Percentiles rank a stretch among this genome's conserved stretches.
These are phyloP conservation scores for Penicillium sp. DNA, from an alignment of 2,329 filamentous ascomycete genomes.

Conservation along the genomic window DNA sequence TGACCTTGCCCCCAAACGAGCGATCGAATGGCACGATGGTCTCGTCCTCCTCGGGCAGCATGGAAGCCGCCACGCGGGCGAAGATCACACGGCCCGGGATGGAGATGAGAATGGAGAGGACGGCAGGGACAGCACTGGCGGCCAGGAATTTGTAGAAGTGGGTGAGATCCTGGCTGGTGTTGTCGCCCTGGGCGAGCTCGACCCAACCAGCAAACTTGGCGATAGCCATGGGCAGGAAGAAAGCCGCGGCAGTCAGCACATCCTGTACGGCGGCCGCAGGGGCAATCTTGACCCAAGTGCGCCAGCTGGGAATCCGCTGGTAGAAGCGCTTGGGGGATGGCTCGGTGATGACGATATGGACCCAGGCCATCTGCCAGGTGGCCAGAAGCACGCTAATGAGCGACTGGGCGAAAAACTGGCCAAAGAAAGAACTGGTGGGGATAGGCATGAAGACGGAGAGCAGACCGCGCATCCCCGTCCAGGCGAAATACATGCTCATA, in stretches of 20 bases:
- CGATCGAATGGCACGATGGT: slow-evolving; percentile 88
- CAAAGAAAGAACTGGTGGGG: slow-evolving; percentile 35
- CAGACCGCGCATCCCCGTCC: slow-evolving; percentile 46
- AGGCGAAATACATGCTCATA: slow-evolving; percentile 48
- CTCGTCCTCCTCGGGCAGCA: slow-evolving; percentile 74
- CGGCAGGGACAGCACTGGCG: slow-evolving; percentile 39
- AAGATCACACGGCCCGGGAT: slow-evolving; percentile 73
- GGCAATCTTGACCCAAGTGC: slow-evolving; percentile 62
- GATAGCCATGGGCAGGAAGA: slow-evolving; percentile 38
- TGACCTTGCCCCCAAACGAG: slow-evolving; percentile 69
- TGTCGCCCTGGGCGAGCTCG: slow-evolving; percentile 33
- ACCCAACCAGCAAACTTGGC: slow-evolving; percentile 45
- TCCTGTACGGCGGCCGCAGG: slow-evolving; percentile 61
- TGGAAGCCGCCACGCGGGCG: slow-evolving; percentile 76
- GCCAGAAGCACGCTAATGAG: slow-evolving; percentile 57
- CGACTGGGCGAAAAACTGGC: slow-evolving; percentile 48
- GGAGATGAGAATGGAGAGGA: slow-evolving; percentile 57
- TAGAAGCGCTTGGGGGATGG: slow-evolving; percentile 60
- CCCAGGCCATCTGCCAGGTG: slow-evolving; percentile 70
- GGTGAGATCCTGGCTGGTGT: not conserved
- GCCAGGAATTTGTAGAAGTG: slow-evolving; percentile 33
- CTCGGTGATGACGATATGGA: slow-evolving; percentile 74
- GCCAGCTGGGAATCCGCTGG: slow-evolving; percentile 62
- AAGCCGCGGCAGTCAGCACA: slow-evolving; percentile 48
- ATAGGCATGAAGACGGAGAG: slow-evolving; percentile 33